phyloP scores from a whole-genome alignment of 805 yeast genomes.

The Helenozyma baotianmanensis region DNA sequence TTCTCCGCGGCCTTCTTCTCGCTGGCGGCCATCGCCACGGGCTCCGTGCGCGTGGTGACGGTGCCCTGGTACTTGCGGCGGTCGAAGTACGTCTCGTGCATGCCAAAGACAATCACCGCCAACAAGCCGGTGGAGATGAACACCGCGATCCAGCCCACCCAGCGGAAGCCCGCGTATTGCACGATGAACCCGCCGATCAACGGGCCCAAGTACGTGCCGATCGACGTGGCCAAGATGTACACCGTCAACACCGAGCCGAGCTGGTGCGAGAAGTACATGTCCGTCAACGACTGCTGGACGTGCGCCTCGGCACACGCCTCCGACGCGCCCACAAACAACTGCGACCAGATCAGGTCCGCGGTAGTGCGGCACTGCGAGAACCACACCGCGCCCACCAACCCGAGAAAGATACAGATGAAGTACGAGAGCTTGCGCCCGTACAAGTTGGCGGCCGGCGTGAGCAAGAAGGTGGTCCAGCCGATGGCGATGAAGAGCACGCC shows the following conservation, averaged over 20 bases:
- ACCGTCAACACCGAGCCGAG: slow-evolving; percentile 67
- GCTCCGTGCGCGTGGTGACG: slow-evolving; percentile 1
- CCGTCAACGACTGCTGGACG: slow-evolving; percentile 64
- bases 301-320: slow-evolving; percentile 77
- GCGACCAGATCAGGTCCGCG: slow-evolving; percentile 70
- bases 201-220: slow-evolving; percentile 78
- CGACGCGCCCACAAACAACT: slow-evolving; percentile 72
- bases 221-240: slow-evolving; percentile 69
- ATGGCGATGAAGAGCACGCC: slow-evolving; percentile 71
- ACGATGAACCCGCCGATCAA: slow-evolving; percentile 72
- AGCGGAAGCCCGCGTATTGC: slow-evolving; percentile 57
- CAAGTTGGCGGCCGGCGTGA: slow-evolving; percentile 65
- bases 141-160: slow-evolving; percentile 77
- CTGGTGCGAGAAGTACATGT: slow-evolving; percentile 74
- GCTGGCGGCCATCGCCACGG: not conserved
- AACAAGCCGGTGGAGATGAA: slow-evolving; percentile 45
- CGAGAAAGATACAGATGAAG: slow-evolving; percentile 54
- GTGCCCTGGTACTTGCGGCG: slow-evolving; percentile 33
- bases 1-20: slow-evolving; percentile 1
- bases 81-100: slow-evolving; percentile 66
- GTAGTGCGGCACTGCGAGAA: slow-evolving; percentile 53
- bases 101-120: slow-evolving; percentile 49
- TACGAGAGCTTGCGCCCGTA: slow-evolving; percentile 68
- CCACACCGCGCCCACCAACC: slow-evolving; percentile 67
- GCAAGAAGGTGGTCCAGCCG: slow-evolving; percentile 57